A percentile compares a stretch with the other conserved stretches of the same genome.
Evolutionary conservation across 78 protist species (phyloP).

Genomic region (Dictyostelium purpureum): DNA sequence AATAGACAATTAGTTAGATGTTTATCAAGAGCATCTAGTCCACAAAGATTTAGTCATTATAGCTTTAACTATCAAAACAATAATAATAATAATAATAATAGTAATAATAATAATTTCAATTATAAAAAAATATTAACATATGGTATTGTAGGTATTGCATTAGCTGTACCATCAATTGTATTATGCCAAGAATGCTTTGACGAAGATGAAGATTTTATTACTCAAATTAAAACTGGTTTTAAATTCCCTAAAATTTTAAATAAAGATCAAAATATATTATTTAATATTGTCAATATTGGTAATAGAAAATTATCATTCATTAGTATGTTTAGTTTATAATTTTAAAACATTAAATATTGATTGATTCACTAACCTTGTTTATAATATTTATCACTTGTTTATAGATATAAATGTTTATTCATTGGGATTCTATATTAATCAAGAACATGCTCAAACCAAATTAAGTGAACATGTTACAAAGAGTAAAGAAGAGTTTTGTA

Average conservation of each 20-base stretch:
- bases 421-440: slow-evolving; percentile 52
- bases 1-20: not conserved
- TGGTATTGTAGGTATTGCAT: not conserved
- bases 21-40: not conserved
- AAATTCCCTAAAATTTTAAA: slow-evolving; percentile 43
- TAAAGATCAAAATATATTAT: not conserved
- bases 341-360: not conserved
- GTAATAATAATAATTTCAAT: not conserved
- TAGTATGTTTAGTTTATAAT: slow-evolving; percentile 5
- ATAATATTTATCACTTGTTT: not conserved
- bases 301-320: not conserved
- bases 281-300: slow-evolving; percentile 29
- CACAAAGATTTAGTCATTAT: not conserved
- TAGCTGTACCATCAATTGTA: not conserved
- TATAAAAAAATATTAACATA: not conserved
- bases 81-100: not conserved
- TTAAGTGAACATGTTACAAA: not conserved
- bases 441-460: not conserved
- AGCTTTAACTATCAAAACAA: slow-evolving; percentile 8
- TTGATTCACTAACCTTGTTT: not conserved
- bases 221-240: slow-evolving; percentile 57
- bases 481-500: not conserved
- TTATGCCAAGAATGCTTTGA: slow-evolving; percentile 55
- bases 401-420: slow-evolving; percentile 55
- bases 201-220: slow-evolving; percentile 9